phyloP scores from a whole-genome alignment of 306 rosid species.

The Vicia faba region DNA sequence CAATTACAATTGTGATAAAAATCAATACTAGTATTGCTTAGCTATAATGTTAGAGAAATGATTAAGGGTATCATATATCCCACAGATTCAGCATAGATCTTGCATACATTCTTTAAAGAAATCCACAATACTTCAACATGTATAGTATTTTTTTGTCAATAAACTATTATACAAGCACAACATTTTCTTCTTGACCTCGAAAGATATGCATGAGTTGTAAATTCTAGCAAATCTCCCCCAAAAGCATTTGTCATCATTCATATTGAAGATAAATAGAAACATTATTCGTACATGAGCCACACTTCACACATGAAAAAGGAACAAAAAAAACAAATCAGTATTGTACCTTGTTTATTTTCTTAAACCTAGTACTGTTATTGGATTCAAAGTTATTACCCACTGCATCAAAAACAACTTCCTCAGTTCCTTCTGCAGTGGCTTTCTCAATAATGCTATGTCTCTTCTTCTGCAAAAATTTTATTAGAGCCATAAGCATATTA shows the following conservation, averaged over 20 bases:
- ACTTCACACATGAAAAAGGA: constrained; percentile 10
- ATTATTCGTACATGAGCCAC: neutral
- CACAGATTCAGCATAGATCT: constrained; percentile 28
- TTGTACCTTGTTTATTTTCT: constrained; percentile 79
- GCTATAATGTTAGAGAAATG: constrained; percentile 11
- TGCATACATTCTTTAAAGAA: constrained; percentile 14
- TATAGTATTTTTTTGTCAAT: neutral
- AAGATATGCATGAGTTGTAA: constrained; percentile 9
- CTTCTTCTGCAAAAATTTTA: constrained; percentile 88
- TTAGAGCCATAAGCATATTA: constrained; percentile 97
- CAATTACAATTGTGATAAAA: constrained; percentile 22
- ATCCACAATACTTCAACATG: neutral
- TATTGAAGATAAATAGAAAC: constrained; percentile 19
- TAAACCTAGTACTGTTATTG: constrained; percentile 54
- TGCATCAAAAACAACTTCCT: constrained; percentile 90
- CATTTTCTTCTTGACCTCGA: constrained; percentile 30
- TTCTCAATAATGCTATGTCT: constrained; percentile 77
- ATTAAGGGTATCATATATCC: constrained; percentile 13
- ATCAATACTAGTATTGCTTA: neutral
- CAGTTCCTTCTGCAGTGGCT: constrained; percentile 97
- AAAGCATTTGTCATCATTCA: constrained; percentile 17
- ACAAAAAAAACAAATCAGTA: constrained; percentile 11
- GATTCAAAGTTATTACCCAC: constrained; percentile 70
- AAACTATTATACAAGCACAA: constrained; percentile 15
- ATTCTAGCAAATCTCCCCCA: constrained; percentile 16